These are phyloP conservation scores for Meripilus lineatus DNA, from an alignment of 1,284 basidiomycete genomes.

Conservation along the genomic window DNA sequence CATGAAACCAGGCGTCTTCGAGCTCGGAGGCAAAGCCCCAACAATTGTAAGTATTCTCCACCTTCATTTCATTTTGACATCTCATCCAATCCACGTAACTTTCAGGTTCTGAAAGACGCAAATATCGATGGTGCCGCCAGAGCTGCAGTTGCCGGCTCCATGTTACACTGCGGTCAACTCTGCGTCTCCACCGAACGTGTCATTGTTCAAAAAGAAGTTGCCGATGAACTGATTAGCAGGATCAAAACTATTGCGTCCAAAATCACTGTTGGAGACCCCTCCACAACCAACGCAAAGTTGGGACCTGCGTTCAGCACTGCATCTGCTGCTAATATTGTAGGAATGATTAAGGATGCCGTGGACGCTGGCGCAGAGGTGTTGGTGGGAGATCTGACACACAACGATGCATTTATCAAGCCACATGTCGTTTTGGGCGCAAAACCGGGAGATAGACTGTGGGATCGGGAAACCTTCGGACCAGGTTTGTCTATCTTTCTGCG, in stretches of 20 bases:
- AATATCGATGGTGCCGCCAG: slow-evolving; percentile 50
- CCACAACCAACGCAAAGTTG: slow-evolving; percentile 20
- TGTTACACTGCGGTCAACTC: slow-evolving; percentile 59
- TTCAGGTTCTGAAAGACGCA: slow-evolving; percentile 54
- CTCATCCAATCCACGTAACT: background rate
- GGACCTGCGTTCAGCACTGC: slow-evolving; percentile 42
- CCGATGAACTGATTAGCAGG: slow-evolving; percentile 31
- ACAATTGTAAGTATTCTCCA: slow-evolving; percentile 42
- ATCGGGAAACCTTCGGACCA: slow-evolving; percentile 57
- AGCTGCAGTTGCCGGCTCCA: slow-evolving; percentile 48
- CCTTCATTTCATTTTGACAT: background rate
- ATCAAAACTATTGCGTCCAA: slow-evolving; percentile 25
- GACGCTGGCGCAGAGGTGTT: slow-evolving; percentile 47
- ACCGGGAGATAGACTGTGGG: slow-evolving; percentile 45
- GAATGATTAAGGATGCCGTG: slow-evolving; percentile 45
- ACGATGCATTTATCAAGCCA: slow-evolving; percentile 46
- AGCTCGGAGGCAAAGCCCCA: slow-evolving; percentile 75
- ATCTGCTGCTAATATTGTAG: slow-evolving; percentile 45
- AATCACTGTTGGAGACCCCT: slow-evolving; percentile 32
- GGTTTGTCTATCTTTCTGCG: slow-evolving; percentile 25
- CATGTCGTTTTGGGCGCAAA: slow-evolving; percentile 47
- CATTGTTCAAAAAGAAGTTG: slow-evolving; percentile 46
- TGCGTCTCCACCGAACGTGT: slow-evolving; percentile 70
- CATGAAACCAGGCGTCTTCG: slow-evolving; percentile 68
- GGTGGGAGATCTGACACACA: slow-evolving; percentile 37